Conservation (phyloP, 129 eudicot species). For the Centrapalus pauciflorus region DNA sequence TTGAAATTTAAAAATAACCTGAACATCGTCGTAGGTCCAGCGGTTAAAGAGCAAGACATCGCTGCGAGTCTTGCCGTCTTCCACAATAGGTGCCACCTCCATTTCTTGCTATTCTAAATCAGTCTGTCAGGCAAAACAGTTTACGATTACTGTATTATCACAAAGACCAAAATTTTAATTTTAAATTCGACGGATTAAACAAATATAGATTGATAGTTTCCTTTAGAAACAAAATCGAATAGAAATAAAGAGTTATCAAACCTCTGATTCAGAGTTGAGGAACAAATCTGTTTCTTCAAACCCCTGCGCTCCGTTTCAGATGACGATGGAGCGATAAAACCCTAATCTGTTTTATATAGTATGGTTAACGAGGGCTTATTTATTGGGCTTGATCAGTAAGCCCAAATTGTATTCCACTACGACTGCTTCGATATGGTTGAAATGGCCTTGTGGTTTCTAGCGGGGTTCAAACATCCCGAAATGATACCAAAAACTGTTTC, state of each 20-base stretch:
- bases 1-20: conserved; percentile 19
- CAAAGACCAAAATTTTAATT: neutral
- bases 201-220: neutral
- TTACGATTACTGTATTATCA: neutral
- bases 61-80: conserved; percentile 14
- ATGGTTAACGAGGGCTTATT: neutral
- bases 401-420: neutral
- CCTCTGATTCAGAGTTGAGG: conserved; percentile 3
- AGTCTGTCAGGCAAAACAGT: neutral
- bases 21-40: conserved; percentile 45
- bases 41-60: conserved; percentile 50
- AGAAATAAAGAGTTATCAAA: neutral
- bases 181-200: neutral
- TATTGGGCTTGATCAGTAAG: conserved; percentile 3
- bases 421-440: no score
- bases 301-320: conserved; percentile 14
- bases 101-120: conserved; percentile 1
- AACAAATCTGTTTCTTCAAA: conserved; percentile 10
- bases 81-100: conserved; percentile 27
- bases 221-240: neutral
- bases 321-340: neutral
- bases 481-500: no score
- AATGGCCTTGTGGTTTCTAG: no score
- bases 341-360: conserved; percentile 3
- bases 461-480: no score